Evolutionary conservation across 1,284 basidiomycete genomes (phyloP).

Genomic region (Cryptococcus sp.): DNA sequence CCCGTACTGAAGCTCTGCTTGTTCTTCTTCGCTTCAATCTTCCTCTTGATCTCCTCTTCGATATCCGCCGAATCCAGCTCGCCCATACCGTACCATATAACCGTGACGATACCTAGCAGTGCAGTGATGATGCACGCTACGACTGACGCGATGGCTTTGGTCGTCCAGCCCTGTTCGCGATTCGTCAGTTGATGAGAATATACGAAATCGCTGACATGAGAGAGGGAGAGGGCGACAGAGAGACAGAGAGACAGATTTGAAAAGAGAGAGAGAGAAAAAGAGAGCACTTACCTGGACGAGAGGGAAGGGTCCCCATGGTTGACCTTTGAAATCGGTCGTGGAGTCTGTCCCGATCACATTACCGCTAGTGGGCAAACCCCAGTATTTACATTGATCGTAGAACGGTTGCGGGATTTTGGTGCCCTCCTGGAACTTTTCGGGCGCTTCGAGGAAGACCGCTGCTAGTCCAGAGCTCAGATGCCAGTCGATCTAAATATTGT

Average conservation of each 20-base stretch:
- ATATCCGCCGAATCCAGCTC: conserved; percentile 73
- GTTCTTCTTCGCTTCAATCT: conserved; percentile 11
- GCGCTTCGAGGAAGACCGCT: conserved; percentile 53
- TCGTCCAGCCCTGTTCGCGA: conserved; percentile 65
- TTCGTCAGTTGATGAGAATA: background rate
- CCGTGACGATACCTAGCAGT: conserved; percentile 73
- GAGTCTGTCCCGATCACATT: conserved; percentile 59
- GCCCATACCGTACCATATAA: conserved; percentile 79
- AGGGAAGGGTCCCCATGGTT: conserved; percentile 69
- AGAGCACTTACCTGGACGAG: conserved; percentile 45
- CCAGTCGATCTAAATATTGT: conserved; percentile 43
- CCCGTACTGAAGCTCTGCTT: background rate
- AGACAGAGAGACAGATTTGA: conserved; percentile 7
- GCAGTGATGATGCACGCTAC: conserved; percentile 82
- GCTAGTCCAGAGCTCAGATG: conserved; percentile 53
- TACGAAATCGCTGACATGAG: background rate
- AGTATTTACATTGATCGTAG: conserved; percentile 69
- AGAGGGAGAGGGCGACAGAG: background rate
- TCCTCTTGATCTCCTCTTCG: conserved; percentile 62
- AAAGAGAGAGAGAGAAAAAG: background rate
- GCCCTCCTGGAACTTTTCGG: conserved; percentile 45
- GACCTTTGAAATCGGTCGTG: conserved; percentile 53
- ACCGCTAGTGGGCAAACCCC: conserved; percentile 64
- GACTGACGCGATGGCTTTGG: conserved; percentile 80
- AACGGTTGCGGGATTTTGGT: conserved; percentile 40